phyloP scores from a whole-genome alignment of 129 eudicot genomes.

The Erigeron canadensis region DNA sequence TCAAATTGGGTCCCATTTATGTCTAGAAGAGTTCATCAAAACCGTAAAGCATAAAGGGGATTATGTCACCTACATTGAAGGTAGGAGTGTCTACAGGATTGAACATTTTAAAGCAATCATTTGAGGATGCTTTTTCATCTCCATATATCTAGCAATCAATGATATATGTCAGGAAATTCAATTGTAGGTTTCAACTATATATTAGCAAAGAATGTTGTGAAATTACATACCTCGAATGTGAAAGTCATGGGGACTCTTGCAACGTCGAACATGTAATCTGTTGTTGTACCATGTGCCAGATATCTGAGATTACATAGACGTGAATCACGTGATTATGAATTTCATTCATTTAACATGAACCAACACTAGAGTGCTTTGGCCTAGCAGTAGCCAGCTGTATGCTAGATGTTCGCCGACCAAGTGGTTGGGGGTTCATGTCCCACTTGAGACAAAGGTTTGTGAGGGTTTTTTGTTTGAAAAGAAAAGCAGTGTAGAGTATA shows the following conservation, averaged over 20 bases:
- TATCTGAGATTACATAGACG: conserved; percentile 36
- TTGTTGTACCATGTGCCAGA: conserved; percentile 86
- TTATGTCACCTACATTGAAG: conserved; percentile 47
- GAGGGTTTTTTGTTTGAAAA: too few species aligned
- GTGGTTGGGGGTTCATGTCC: too few species aligned
- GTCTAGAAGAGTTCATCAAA: too few species aligned
- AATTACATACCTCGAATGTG: conserved; percentile 68
- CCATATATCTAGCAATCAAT: conserved; percentile 54
- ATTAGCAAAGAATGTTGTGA: too few species aligned
- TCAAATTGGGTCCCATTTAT: too few species aligned
- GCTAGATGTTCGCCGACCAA: too few species aligned
- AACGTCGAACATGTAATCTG: conserved; percentile 77
- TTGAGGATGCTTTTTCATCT: conserved; percentile 55
- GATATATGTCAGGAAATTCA: too few species aligned
- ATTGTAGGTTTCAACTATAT: too few species aligned
- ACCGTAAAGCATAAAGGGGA: background rate
- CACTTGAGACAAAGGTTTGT: background rate
- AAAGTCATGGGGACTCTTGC: conserved; percentile 81
- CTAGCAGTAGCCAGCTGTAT: too few species aligned
- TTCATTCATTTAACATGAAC: background rate
- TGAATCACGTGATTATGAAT: background rate
- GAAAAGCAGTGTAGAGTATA: background rate
- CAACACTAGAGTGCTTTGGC: background rate
- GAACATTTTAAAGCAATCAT: conserved; percentile 84
- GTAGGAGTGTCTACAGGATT: conserved; percentile 60